phyloP scores from a whole-genome alignment of 1,284 basidiomycete genomes.

The Golubevia pallescens region DNA sequence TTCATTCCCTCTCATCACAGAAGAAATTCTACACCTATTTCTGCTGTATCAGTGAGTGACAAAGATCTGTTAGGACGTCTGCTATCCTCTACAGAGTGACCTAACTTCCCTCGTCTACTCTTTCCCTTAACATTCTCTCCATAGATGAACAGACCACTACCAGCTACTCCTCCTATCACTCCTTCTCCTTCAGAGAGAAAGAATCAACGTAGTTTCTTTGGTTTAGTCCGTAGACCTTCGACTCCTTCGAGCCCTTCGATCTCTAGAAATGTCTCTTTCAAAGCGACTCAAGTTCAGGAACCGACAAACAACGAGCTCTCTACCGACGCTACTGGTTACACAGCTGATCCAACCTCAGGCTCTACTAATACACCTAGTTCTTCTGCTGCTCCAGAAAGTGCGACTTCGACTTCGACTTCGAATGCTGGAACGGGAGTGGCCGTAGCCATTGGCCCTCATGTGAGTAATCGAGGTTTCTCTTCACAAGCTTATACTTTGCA shows the following conservation, averaged over 20 bases:
- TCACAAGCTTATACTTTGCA: no score
- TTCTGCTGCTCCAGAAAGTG: neutral
- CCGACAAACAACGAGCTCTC: neutral
- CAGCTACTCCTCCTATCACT: neutral
- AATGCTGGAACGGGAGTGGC: neutral
- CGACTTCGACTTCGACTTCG: neutral
- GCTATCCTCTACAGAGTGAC: neutral
- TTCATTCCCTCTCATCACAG: no score
- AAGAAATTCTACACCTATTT: no score
- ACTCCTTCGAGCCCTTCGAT: neutral
- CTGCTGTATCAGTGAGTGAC: no score
- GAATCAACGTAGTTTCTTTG: neutral
- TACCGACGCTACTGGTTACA: neutral
- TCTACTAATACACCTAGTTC: no score
- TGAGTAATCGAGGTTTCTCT: neutral
- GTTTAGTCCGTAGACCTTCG: neutral
- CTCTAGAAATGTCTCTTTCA: neutral
- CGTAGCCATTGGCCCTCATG: neutral
- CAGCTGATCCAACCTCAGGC: neutral
- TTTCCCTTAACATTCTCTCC: neutral
- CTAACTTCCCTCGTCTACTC: neutral
- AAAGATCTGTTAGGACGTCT: no score
- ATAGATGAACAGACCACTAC: neutral
- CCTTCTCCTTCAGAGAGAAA: neutral
- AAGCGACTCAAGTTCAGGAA: neutral